Base-by-base conservation (phyloP, 2,329 filamentous ascomycete species). In the Tolypocladium ovalisporum region DNA sequence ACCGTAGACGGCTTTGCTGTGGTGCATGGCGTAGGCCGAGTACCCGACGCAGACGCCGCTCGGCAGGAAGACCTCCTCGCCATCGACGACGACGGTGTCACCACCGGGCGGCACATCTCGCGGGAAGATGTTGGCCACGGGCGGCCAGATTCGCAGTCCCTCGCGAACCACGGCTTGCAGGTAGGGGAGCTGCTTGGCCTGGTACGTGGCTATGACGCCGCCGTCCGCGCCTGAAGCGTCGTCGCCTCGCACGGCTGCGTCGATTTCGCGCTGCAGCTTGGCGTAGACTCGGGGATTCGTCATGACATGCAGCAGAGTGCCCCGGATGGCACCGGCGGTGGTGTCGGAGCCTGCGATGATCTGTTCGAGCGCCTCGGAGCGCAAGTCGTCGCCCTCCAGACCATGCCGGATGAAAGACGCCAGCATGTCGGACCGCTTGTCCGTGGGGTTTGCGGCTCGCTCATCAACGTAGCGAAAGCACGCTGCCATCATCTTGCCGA, bases 281-380 rank as follows among this genome's bases (percentile, higher is more conserved):
- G 62, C 54, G 56, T 80, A 78, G 0, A 78, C 72, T 0, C 70
- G 67, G 0, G 80, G 79, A 39, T 75, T 77, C 0, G 75, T 79
- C 7, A 79, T 72, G 54, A 85, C 67, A 62, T 79, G 75, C 15
- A 84, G 71, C 53, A 85, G 60, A 0, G 74, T 77, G 15, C 75
- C 70, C 1, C 81, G 76, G 36, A 76, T 68, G 1, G 65, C 67
- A 0, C 64, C 68, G 1, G 73, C 67, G 2, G 67, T 66, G 9
- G 80, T 83, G 60, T 85, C 82, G 0, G 80, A 79, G 1, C 82
- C 82, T 0, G 81, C 82, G 13, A 67, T 60, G 27, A 70, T 62
- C 51, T 64, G 69, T 22, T 71, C 66, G 0, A 71, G 58, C 0
- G 68, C 67, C 37, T 72, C 71, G 7, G 65, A 62, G 34, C 62